Evolutionary conservation across 2,329 filamentous ascomycete genomes (phyloP).

Genomic region (Exophiala spinifera): DNA sequence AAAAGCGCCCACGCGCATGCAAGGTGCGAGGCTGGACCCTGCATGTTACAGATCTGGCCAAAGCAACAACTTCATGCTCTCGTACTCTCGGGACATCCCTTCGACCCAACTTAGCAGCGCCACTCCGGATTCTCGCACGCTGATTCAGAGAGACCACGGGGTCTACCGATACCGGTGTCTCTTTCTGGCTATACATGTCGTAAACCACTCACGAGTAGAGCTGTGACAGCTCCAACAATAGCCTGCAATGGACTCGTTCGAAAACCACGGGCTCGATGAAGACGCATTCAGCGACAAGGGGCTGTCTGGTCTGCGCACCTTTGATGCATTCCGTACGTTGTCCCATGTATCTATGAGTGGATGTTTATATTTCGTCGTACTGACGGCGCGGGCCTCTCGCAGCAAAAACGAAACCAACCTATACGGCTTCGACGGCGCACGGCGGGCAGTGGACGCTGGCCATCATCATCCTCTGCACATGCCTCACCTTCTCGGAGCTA

Average conservation of each 20-base stretch:
- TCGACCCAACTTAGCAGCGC: not conserved
- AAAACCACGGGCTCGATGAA: constrained; percentile 68
- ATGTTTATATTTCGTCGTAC: not conserved
- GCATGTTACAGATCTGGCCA: constrained; percentile 23
- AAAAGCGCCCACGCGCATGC: not conserved
- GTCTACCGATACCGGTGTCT: not conserved
- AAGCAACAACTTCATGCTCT: not conserved
- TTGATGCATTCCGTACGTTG: constrained; percentile 93
- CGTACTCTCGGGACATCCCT: not conserved
- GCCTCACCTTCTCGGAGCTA: constrained; percentile 76
- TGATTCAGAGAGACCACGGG: not conserved
- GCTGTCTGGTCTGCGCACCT: constrained; percentile 65
- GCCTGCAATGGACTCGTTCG: constrained; percentile 22
- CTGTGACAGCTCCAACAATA: constrained; percentile 11
- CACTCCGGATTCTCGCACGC: not conserved
- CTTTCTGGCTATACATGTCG: constrained; percentile 18
- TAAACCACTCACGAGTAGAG: constrained; percentile 9
- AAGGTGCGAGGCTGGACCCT: constrained; percentile 16
- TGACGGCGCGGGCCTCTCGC: constrained; percentile 5
- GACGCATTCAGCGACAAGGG: constrained; percentile 74
- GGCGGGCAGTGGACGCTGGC: constrained; percentile 92
- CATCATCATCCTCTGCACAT: constrained; percentile 69
- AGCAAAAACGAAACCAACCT: constrained; percentile 96
- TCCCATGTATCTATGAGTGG: not conserved
- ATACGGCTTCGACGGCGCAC: constrained; percentile 76